Percentiles rank a stretch among this genome's conserved stretches.
phyloP scores from a whole-genome alignment of 257 asterid genomes.

The Solanum pennellii region DNA sequence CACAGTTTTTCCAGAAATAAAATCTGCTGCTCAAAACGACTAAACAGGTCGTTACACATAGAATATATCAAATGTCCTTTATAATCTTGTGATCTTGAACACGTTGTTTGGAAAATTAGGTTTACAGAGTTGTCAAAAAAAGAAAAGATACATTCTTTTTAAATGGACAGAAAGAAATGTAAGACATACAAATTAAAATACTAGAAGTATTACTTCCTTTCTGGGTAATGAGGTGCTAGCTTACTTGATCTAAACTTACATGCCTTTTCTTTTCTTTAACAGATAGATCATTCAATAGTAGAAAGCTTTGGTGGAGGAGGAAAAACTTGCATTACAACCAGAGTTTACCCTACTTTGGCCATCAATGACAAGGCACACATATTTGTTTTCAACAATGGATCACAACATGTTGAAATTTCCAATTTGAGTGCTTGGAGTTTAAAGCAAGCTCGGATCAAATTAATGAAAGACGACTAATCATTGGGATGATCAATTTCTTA shows the following conservation, averaged over 20 bases:
- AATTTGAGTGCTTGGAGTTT: slow-evolving; percentile 18
- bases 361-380: neutral
- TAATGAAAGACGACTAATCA: neutral
- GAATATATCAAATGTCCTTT: neutral
- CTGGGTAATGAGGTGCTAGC: neutral
- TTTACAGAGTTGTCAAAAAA: too few species aligned
- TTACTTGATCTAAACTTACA: neutral
- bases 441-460: slow-evolving; percentile 1
- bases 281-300: slow-evolving; percentile 24
- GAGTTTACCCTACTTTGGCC: slow-evolving; percentile 5
- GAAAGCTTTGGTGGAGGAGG: slow-evolving; percentile 24
- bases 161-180: neutral
- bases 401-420: neutral
- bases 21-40: too few species aligned
- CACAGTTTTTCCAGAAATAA: too few species aligned
- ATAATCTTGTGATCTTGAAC: too few species aligned
- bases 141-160: too few species aligned
- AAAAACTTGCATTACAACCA: slow-evolving; percentile 22
- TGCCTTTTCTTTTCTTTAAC: neutral
- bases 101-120: too few species aligned
- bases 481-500: neutral
- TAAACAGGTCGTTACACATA: too few species aligned
- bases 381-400: slow-evolving; percentile 16
- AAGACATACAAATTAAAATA: too few species aligned
- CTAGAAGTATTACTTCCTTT: neutral